phyloP scores from a whole-genome alignment of 257 asterid genomes.

The Fraxinus excelsior region DNA sequence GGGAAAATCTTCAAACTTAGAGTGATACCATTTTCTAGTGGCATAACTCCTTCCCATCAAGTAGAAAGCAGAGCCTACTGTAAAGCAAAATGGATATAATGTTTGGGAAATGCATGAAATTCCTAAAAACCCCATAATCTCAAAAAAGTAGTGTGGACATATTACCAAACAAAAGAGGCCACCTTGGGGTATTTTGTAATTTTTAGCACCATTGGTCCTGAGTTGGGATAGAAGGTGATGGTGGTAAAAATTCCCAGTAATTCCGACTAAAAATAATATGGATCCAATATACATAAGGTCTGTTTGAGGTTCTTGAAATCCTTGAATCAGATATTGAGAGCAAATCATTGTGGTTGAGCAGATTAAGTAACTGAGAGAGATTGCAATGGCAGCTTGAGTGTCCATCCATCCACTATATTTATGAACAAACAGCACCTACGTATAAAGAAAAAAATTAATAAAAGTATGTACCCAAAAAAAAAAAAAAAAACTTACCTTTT shows the following conservation, averaged over 20 bases:
- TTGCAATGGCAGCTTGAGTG: constrained; percentile 36
- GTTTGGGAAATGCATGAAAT: constrained; percentile 61
- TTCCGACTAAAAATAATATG: constrained; percentile 45
- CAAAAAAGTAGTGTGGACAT: constrained; percentile 70
- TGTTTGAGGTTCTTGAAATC: constrained; percentile 42
- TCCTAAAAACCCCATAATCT: constrained; percentile 58
- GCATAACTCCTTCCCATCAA: constrained; percentile 66
- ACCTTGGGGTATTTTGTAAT: constrained; percentile 60
- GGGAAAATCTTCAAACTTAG: constrained; percentile 49
- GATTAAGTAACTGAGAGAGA: constrained; percentile 43
- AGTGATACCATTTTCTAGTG: constrained; percentile 62
- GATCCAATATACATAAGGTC: constrained; percentile 49
- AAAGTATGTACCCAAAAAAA: no score
- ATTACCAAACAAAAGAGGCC: constrained; percentile 50
- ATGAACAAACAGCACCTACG: constrained; percentile 66
- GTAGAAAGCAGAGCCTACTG: constrained; percentile 42
- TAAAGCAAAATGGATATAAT: constrained; percentile 30
- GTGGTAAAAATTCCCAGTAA: constrained; percentile 61
- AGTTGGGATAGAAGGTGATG: constrained; percentile 58
- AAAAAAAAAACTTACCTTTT: no score
- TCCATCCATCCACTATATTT: constrained; percentile 53
- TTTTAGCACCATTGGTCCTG: constrained; percentile 46
- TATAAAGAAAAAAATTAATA: neutral
- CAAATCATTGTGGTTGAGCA: constrained; percentile 37
- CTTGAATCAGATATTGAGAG: constrained; percentile 36